A percentile compares a stretch with the other conserved stretches of the same genome.
Conservation (phyloP, 1,284 basidiomycete genomes). For the Taiwanofungus camphoratus region DNA sequence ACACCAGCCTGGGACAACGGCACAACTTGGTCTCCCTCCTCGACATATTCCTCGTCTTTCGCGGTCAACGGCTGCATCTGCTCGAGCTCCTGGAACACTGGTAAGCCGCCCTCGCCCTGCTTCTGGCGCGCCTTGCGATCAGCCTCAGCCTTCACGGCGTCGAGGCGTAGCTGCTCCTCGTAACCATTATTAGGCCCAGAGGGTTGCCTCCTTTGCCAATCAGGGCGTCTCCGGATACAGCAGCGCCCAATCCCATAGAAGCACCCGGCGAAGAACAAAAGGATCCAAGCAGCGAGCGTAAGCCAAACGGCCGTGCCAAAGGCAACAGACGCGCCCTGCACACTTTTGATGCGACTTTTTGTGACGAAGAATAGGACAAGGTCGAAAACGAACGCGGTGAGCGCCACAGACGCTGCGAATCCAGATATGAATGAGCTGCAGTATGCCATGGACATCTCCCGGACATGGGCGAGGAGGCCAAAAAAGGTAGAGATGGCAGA, state of each 20-base stretch:
- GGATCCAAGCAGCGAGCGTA: slow-evolving; percentile 77
- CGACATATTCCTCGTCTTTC: slow-evolving; percentile 31
- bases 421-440: slow-evolving; percentile 80
- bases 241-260: slow-evolving; percentile 79
- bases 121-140: slow-evolving; percentile 70
- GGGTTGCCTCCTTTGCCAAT: slow-evolving; percentile 28
- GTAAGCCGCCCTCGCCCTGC: slow-evolving; percentile 60
- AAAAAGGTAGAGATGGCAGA: slow-evolving; percentile 71
- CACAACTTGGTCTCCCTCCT: slow-evolving; percentile 51
- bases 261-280: slow-evolving; percentile 81
- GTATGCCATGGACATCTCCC: slow-evolving; percentile 80
- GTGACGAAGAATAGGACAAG: slow-evolving; percentile 82
- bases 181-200: slow-evolving; percentile 30
- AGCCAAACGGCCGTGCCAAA: slow-evolving; percentile 84
- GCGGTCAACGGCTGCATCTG: slow-evolving; percentile 53
- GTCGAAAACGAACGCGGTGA: slow-evolving; percentile 85
- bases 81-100: slow-evolving; percentile 66
- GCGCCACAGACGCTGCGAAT: slow-evolving; percentile 65
- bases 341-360: slow-evolving; percentile 68
- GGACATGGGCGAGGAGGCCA: slow-evolving; percentile 78
- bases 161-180: slow-evolving; percentile 64
- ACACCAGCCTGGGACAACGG: slow-evolving; percentile 21
- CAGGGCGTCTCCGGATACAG: slow-evolving; percentile 54
- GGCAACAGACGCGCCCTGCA: slow-evolving; percentile 60
- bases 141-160: slow-evolving; percentile 77